These are phyloP conservation scores for Sphaerulina populicola DNA, from an alignment of 2,329 filamentous ascomycete species.

Conservation along the genomic window DNA sequence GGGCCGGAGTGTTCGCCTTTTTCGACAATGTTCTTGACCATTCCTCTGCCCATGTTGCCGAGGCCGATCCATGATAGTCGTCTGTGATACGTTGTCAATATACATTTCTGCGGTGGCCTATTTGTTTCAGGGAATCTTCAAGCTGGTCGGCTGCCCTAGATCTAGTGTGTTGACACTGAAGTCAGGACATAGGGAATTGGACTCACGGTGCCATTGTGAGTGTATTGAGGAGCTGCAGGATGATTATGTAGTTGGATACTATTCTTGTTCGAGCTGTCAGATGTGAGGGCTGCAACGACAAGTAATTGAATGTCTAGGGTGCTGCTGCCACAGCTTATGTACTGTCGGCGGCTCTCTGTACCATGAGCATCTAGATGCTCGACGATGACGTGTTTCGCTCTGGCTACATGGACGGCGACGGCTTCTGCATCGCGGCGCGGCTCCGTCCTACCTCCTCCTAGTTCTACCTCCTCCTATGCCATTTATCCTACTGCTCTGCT, in stretches of 20 bases:
- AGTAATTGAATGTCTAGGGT: neutral
- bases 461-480: neutral
- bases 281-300: neutral
- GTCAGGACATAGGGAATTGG: neutral
- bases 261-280: neutral
- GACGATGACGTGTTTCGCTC: slow-evolving; percentile 7
- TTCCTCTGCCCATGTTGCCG: slow-evolving; percentile 80
- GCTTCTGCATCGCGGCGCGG: neutral
- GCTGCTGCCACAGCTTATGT: neutral
- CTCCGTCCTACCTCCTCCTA: neutral
- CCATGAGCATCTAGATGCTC: neutral
- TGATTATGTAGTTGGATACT: neutral
- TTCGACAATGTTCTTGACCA: slow-evolving; percentile 73
- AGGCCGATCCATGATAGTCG: slow-evolving; percentile 70
- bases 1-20: slow-evolving; percentile 66
- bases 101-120: no score
- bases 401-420: neutral
- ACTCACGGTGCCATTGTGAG: neutral
- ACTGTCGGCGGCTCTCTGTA: neutral
- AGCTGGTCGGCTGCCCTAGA: no score
- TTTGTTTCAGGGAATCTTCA: no score
- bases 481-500: neutral
- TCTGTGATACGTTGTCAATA: neutral
- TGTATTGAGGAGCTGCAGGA: neutral
- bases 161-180: no score